These are phyloP conservation scores for Infundibulicybe gibba DNA, from an alignment of 768 basidiomycete species.

Conservation along the genomic window DNA sequence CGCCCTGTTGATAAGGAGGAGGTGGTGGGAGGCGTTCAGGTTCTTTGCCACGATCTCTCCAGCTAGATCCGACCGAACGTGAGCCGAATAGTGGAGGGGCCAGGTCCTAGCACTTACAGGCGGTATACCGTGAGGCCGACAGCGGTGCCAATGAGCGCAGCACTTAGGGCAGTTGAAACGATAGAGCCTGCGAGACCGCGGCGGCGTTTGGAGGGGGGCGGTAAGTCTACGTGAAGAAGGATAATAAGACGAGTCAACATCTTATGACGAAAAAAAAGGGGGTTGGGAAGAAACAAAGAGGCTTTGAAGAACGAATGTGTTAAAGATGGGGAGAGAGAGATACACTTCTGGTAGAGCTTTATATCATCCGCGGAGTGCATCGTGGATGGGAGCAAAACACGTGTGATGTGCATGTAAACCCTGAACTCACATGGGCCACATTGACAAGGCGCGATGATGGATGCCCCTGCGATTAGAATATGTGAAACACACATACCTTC, in stretches of 20 bases:
- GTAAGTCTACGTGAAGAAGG: slow-evolving; percentile 61
- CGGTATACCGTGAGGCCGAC: slow-evolving; percentile 86
- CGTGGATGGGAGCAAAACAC: background rate
- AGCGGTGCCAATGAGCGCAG: slow-evolving; percentile 82
- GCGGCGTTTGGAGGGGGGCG: slow-evolving; percentile 75
- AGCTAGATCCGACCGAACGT: slow-evolving; percentile 39
- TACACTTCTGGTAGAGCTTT: slow-evolving; percentile 4
- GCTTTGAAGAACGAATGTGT: slow-evolving; percentile 11
- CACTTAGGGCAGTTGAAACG: slow-evolving; percentile 79
- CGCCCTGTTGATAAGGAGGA: slow-evolving; percentile 63
- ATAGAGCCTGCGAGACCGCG: slow-evolving; percentile 80
- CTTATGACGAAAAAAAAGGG: slow-evolving; percentile 8
- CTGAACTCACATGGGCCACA: background rate
- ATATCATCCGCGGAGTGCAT: slow-evolving; percentile 7
- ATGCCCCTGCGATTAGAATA: background rate
- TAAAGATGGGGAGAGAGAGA: slow-evolving; percentile 7
- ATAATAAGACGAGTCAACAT: slow-evolving; percentile 36
- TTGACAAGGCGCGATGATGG: slow-evolving; percentile 2
- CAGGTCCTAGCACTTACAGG: slow-evolving; percentile 49
- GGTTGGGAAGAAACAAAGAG: slow-evolving; percentile 8
- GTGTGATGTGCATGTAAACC: background rate
- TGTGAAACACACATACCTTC: slow-evolving; percentile 5
- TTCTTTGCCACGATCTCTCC: slow-evolving; percentile 74
- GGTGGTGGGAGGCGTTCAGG: slow-evolving; percentile 43
- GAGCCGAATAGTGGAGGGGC: slow-evolving; percentile 1